Conservation (phyloP, 495 filamentous ascomycete genomes). For the Trichocladium antarcticum region DNA sequence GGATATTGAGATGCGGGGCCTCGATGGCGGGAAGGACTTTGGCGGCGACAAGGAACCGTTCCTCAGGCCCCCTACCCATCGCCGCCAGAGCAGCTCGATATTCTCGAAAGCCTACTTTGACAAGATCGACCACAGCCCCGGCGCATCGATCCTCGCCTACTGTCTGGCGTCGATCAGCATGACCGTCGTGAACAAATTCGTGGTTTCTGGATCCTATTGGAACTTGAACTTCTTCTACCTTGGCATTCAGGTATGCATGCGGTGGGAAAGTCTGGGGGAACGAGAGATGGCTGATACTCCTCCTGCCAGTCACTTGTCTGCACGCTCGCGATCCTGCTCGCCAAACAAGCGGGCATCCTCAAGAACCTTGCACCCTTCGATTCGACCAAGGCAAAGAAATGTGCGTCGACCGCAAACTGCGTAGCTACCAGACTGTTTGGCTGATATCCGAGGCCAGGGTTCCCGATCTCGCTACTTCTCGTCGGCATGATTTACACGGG, state of each 20-base stretch:
- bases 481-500: conserved; percentile 99
- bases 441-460: conserved; percentile 52
- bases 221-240: conserved; percentile 97
- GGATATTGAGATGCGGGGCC: conserved; percentile 60
- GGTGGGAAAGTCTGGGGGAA: not conserved
- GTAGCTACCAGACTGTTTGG: not conserved
- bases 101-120: conserved; percentile 26
- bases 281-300: conserved; percentile 15
- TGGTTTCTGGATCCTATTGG: conserved; percentile 78
- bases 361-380: conserved; percentile 81
- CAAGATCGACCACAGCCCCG: conserved; percentile 57
- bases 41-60: conserved; percentile 48
- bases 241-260: conserved; percentile 62
- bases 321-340: conserved; percentile 72
- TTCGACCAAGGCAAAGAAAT: conserved; percentile 79
- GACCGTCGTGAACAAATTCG: conserved; percentile 99
- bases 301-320: conserved; percentile 79
- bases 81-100: too few species aligned
- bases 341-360: conserved; percentile 75
- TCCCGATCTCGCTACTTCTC: conserved; percentile 89
- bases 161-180: conserved; percentile 93
- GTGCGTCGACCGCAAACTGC: conserved; percentile 37
- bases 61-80: too few species aligned
- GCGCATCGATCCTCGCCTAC: conserved; percentile 76
- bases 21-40: conserved; percentile 28